These are phyloP conservation scores for Saccharomyces hybrid DNA, from an alignment of 1,139 yeast species.

Conservation along the genomic window DNA sequence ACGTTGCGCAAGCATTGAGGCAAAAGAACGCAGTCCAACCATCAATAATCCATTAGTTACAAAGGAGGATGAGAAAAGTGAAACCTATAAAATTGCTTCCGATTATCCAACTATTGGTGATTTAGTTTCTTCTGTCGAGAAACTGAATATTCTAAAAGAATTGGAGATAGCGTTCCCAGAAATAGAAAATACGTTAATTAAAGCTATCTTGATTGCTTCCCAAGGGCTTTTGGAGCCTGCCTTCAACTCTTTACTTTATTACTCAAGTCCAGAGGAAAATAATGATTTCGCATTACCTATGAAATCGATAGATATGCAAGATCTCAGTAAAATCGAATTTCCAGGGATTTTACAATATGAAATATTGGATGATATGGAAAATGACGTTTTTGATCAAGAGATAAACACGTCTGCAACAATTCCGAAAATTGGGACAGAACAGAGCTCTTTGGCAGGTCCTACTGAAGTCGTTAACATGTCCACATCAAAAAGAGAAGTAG, in stretches of 20 bases:
- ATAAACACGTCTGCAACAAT: not conserved
- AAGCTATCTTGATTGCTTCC: constrained; percentile 73
- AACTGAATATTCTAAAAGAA: constrained; percentile 1
- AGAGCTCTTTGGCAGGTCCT: not conserved
- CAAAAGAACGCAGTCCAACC: not conserved
- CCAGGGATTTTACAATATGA: constrained; percentile 14
- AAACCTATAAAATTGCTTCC: not conserved
- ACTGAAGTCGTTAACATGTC: not conserved
- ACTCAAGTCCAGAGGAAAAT: constrained; percentile 67
- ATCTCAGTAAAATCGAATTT: constrained; percentile 48
- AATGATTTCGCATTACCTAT: constrained; percentile 52
- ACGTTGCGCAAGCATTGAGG: not conserved
- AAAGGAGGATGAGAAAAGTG: not conserved
- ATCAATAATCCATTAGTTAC: not conserved
- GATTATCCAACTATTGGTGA: not conserved
- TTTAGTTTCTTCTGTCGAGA: not conserved
- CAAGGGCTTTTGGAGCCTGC: constrained; percentile 68
- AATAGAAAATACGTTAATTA: constrained; percentile 53
- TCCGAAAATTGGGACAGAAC: not conserved
- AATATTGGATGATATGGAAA: not conserved
- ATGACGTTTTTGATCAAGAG: not conserved
- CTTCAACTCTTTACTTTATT: constrained; percentile 69
- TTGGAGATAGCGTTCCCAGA: constrained; percentile 70
- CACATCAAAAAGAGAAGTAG: not conserved
- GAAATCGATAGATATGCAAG: constrained; percentile 47